These are phyloP conservation scores for Dianthus caryophyllus DNA, from an alignment of 148 eudicot species.

Conservation along the genomic window DNA sequence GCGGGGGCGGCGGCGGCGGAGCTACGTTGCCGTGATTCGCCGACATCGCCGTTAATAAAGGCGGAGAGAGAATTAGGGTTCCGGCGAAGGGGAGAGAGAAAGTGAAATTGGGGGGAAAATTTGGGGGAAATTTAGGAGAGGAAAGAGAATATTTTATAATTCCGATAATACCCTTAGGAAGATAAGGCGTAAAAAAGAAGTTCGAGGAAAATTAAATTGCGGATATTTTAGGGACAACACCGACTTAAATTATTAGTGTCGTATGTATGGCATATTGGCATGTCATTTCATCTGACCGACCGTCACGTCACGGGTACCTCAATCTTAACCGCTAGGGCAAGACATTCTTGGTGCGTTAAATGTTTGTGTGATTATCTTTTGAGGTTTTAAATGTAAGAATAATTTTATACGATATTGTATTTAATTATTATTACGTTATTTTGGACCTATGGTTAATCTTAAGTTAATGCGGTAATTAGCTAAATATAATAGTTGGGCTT, in stretches of 20 bases:
- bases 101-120: constrained; percentile 5
- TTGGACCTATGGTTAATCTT: too few relatives aligned
- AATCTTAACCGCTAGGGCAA: too few relatives aligned
- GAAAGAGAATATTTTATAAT: constrained; percentile 17
- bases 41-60: constrained; percentile 13
- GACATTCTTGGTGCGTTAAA: too few relatives aligned
- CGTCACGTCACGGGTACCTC: too few relatives aligned
- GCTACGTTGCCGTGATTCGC: constrained; percentile 14
- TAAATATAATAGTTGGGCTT: too few relatives aligned
- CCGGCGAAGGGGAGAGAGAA: constrained; percentile 19
- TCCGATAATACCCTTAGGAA: constrained; percentile 14
- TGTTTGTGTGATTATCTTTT: too few relatives aligned
- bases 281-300: not conserved
- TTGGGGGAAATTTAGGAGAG: not conserved
- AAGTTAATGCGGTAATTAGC: too few relatives aligned
- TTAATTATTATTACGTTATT: too few relatives aligned
- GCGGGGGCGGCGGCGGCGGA: not conserved
- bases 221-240: not conserved
- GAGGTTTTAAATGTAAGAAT: too few relatives aligned
- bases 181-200: not conserved
- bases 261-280: not conserved
- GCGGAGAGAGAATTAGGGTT: constrained; percentile 24
- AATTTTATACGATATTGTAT: too few relatives aligned
- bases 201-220: not conserved
- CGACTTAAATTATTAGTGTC: constrained; percentile 14